Evolutionary conservation across 1,284 basidiomycete genomes (phyloP).

Genomic region (Ceratobasidium sp.): DNA sequence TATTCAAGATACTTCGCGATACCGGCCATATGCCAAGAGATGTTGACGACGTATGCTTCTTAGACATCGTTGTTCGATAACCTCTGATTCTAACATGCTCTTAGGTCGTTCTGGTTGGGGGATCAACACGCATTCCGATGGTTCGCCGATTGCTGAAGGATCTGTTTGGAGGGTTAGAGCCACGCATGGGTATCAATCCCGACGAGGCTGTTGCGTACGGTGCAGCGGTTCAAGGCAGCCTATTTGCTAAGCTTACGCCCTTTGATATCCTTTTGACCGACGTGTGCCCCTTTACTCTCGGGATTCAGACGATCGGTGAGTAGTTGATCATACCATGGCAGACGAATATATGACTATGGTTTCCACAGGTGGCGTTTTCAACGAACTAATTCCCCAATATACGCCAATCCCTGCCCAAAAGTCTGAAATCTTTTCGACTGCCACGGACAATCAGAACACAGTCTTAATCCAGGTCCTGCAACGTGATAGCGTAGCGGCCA

Average conservation of each 20-base stretch:
- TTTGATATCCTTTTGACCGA: too few relatives aligned
- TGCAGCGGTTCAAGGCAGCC: slow-evolving; percentile 90
- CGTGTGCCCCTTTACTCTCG: slow-evolving; percentile 71
- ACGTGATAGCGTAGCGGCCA: slow-evolving; percentile 58
- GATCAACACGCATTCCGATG: slow-evolving; percentile 99
- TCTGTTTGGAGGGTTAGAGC: slow-evolving; percentile 95
- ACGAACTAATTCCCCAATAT: slow-evolving; percentile 71
- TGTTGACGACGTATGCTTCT: slow-evolving; percentile 69
- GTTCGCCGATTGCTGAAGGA: slow-evolving; percentile 98
- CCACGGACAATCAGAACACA: slow-evolving; percentile 67
- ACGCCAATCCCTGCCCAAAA: slow-evolving; percentile 74
- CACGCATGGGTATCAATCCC: slow-evolving; percentile 98
- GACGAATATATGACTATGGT: too few relatives aligned
- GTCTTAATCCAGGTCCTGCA: slow-evolving; percentile 84
- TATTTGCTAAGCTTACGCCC: too few relatives aligned
- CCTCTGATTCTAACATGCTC: too few relatives aligned
- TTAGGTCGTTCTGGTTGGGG: slow-evolving; percentile 72
- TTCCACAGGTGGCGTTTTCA: slow-evolving; percentile 68
- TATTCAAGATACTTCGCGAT: slow-evolving; percentile 73
- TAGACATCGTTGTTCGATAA: slow-evolving; percentile 52
- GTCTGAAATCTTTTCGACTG: slow-evolving; percentile 73
- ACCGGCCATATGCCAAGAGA: slow-evolving; percentile 73
- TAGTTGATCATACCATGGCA: too few relatives aligned
- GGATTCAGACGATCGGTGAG: slow-evolving; percentile 71
- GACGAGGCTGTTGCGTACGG: slow-evolving; percentile 99